Percentiles rank a stretch among this genome's conserved stretches.
Evolutionary conservation across 1,284 basidiomycete species (phyloP).

Genomic region (Austroboletus niveus): DNA sequence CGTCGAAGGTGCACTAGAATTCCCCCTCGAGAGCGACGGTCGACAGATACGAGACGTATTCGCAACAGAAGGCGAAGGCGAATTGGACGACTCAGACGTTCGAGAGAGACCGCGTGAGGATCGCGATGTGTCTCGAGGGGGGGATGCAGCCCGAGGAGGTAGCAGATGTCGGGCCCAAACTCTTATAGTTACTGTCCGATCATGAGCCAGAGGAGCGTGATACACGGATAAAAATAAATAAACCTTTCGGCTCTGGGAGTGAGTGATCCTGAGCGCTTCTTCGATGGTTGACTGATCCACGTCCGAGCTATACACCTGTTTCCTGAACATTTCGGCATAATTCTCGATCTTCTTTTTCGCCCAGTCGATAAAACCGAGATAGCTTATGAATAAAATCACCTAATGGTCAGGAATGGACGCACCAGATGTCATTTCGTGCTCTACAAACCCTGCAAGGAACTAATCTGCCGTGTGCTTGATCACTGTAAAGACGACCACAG

Average conservation of each 20-base stretch:
- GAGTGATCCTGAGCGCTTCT: slow-evolving; percentile 75
- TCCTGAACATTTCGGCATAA: slow-evolving; percentile 84
- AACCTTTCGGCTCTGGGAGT: slow-evolving; percentile 80
- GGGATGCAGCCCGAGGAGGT: slow-evolving; percentile 21
- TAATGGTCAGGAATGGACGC: slow-evolving; percentile 31
- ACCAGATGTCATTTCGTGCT: slow-evolving; percentile 92
- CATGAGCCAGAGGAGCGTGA: neutral
- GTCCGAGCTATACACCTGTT: slow-evolving; percentile 87
- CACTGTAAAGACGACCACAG: slow-evolving; percentile 82
- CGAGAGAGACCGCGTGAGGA: slow-evolving; percentile 30
- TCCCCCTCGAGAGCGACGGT: slow-evolving; percentile 16
- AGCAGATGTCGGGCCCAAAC: slow-evolving; percentile 90
- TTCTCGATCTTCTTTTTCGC: slow-evolving; percentile 83
- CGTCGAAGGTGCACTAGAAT: slow-evolving; percentile 12
- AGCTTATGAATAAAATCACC: slow-evolving; percentile 1
- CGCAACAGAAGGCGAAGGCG: slow-evolving; percentile 24
- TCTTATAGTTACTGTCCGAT: slow-evolving; percentile 77
- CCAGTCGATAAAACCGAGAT: slow-evolving; percentile 89
- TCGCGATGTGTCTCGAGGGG: slow-evolving; percentile 19
- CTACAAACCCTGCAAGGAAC: slow-evolving; percentile 95
- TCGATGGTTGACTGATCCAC: slow-evolving; percentile 67
- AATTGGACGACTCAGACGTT: slow-evolving; percentile 21
- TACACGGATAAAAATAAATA: slow-evolving; percentile 16
- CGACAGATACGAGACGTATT: slow-evolving; percentile 15
- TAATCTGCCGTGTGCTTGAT: slow-evolving; percentile 97